Evolutionary conservation across 129 eudicot genomes (phyloP).

Genomic region (carrot (Daucus carota)): DH1_v3.0 NC_030383.2:48716501-48717000

Average conservation of each 20-base stretch:
- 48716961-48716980: conserved; percentile 58
- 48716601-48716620: neutral
- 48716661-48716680: no score
- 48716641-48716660: neutral
- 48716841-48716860: neutral
- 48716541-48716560: neutral
- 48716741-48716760: neutral
- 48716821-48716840: neutral
- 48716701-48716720: neutral
- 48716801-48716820: neutral
- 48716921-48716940: conserved; percentile 35
- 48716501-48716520: neutral
- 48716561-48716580: neutral
- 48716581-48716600: neutral
- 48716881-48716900: conserved; percentile 18
- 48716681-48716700: neutral
- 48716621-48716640: neutral
- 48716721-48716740: neutral
- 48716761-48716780: neutral
- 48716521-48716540: neutral
- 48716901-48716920: conserved; percentile 54
- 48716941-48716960: conserved; percentile 47
- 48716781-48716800: neutral
- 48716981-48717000: conserved; percentile 53
- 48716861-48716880: neutral